Conservation (phyloP, 2,329 filamentous ascomycete genomes). For the Pseudogymnoascus sp. region DNA sequence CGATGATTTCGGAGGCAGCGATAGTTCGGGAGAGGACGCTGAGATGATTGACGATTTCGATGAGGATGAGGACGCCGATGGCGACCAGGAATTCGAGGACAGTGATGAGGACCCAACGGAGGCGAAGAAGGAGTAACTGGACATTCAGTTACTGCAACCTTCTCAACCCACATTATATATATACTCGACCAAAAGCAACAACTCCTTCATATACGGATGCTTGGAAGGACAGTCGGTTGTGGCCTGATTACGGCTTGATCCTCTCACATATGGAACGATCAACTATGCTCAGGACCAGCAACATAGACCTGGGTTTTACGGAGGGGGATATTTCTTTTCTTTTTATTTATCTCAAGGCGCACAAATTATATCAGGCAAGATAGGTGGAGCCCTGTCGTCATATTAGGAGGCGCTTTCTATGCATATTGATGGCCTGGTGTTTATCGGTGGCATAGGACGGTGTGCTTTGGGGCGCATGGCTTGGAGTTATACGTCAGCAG, state of each 20-base stretch:
- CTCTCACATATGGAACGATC: neutral
- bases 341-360: neutral
- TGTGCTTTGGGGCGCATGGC: constrained; percentile 1
- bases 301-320: neutral
- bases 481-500: constrained; percentile 2
- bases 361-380: constrained; percentile 4
- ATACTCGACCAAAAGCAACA: neutral
- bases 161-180: neutral
- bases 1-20: constrained; percentile 69
- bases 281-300: neutral
- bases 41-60: constrained; percentile 52
- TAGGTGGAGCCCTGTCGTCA: neutral
- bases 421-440: constrained; percentile 7
- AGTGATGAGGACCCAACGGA: constrained; percentile 26
- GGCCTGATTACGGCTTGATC: neutral
- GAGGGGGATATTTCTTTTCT: neutral
- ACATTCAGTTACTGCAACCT: neutral
- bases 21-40: constrained; percentile 52
- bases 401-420: neutral
- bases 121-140: neutral
- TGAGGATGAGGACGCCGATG: constrained; percentile 47
- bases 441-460: constrained; percentile 2
- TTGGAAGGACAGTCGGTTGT: neutral
- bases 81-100: constrained; percentile 46
- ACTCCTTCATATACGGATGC: neutral